Conservation (phyloP, 306 rosid genomes). For the Psophocarpus tetragonolobus region DNA sequence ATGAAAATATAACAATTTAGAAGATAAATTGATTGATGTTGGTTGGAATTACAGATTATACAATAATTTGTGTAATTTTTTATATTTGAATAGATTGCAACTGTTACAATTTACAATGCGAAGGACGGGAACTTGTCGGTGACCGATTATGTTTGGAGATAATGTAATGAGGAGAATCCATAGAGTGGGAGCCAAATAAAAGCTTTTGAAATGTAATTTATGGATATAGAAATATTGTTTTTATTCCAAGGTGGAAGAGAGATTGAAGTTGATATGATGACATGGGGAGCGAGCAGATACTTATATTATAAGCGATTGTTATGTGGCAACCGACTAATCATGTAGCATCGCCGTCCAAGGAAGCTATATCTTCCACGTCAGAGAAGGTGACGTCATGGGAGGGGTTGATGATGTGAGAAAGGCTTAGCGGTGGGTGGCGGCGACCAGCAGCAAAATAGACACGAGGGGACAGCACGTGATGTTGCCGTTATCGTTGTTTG, state of each 20-base stretch:
- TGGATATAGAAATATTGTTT: conserved; percentile 16
- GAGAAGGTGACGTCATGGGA: not conserved
- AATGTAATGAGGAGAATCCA: not conserved
- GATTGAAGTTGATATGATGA: conserved; percentile 40
- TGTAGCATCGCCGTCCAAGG: conserved; percentile 39
- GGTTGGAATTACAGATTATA: no score
- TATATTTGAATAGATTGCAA: no score
- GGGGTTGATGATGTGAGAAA: not conserved
- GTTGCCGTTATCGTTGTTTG: not conserved
- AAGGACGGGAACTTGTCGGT: no score
- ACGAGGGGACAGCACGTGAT: conserved; percentile 28
- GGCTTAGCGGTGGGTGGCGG: conserved; percentile 27
- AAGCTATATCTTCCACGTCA: conserved; percentile 34
- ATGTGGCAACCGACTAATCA: conserved; percentile 33
- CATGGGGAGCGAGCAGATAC: no score
- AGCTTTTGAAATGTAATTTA: conserved; percentile 24
- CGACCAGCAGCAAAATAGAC: not conserved
- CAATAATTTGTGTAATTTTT: no score
- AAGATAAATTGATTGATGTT: no score
- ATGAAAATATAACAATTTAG: no score
- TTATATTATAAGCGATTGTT: not conserved
- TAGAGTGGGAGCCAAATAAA: conserved; percentile 31
- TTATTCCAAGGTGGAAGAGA: not conserved
- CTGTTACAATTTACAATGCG: no score
- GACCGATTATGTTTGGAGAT: no score